phyloP scores from a whole-genome alignment of 805 yeast genomes.

The Vanderwaltozyma yarrowii region DNA sequence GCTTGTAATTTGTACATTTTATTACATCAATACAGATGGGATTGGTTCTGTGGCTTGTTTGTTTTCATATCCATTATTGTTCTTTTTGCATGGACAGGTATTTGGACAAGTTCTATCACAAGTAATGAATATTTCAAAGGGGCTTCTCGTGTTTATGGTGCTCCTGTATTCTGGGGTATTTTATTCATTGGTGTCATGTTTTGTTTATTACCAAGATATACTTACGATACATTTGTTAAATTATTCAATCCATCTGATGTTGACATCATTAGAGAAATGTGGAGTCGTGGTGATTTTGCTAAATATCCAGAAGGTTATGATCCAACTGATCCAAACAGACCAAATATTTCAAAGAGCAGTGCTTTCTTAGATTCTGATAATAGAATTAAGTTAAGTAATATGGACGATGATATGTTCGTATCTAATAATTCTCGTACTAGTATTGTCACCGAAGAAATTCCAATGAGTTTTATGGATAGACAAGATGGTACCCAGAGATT shows the following conservation, averaged over 20 bases:
- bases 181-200: constrained; percentile 49
- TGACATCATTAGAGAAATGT: constrained; percentile 67
- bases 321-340: constrained; percentile 71
- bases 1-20: constrained; percentile 58
- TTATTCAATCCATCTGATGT: constrained; percentile 54
- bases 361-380: neutral
- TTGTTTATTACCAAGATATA: constrained; percentile 61
- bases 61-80: constrained; percentile 48
- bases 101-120: constrained; percentile 52
- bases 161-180: constrained; percentile 57
- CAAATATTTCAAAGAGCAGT: constrained; percentile 28
- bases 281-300: constrained; percentile 52
- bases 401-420: constrained; percentile 3
- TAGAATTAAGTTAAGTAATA: constrained; percentile 2
- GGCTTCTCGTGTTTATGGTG: constrained; percentile 56
- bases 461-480: constrained; percentile 23
- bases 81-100: constrained; percentile 70
- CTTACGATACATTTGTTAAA: constrained; percentile 44
- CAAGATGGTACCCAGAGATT: constrained; percentile 23
- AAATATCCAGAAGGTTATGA: constrained; percentile 61
- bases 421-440: constrained; percentile 18
- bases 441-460: constrained; percentile 32
- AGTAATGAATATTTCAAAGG: constrained; percentile 59
- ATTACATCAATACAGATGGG: constrained; percentile 71
- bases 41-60: constrained; percentile 56